Percentiles rank a stretch among this genome's conserved stretches.
Evolutionary conservation across 2,329 filamentous ascomycete species (phyloP).

Genomic region (Lecanicillium sp.): DNA sequence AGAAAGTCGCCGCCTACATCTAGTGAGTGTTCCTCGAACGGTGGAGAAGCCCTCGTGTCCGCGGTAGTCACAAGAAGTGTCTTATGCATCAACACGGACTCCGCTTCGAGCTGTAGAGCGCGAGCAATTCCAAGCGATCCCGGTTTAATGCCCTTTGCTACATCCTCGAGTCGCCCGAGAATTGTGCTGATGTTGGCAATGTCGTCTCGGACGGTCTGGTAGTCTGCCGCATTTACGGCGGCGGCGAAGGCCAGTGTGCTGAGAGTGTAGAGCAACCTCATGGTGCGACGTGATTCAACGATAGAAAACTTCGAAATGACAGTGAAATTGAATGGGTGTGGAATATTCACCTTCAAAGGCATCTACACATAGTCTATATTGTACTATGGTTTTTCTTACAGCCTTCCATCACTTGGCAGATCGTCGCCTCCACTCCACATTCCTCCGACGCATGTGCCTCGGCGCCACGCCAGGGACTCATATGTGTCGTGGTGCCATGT

Average conservation of each 20-base stretch:
- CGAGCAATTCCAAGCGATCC: constrained; percentile 6
- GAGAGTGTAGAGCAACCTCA: background rate
- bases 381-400: too few species aligned
- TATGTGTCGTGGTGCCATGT: too few species aligned
- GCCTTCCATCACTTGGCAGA: too few species aligned
- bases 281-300: background rate
- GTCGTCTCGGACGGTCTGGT: constrained; percentile 6
- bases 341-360: too few species aligned
- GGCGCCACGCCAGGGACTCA: too few species aligned
- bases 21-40: constrained; percentile 4
- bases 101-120: constrained; percentile 4
- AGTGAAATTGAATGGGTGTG: too few species aligned
- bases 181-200: constrained; percentile 5
- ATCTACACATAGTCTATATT: too few species aligned
- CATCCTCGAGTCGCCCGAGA: background rate
- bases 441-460: too few species aligned
- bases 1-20: constrained; percentile 6
- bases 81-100: constrained; percentile 4
- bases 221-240: background rate
- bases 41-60: constrained; percentile 1
- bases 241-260: background rate
- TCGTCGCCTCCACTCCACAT: too few species aligned
- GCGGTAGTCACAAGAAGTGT: background rate
- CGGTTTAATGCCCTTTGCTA: constrained; percentile 2
- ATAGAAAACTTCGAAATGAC: too few species aligned